A percentile compares a stretch with the other conserved stretches of the same genome.
Conservation (phyloP, 1,284 basidiomycete genomes). For the Binderoboletus segoi region DNA sequence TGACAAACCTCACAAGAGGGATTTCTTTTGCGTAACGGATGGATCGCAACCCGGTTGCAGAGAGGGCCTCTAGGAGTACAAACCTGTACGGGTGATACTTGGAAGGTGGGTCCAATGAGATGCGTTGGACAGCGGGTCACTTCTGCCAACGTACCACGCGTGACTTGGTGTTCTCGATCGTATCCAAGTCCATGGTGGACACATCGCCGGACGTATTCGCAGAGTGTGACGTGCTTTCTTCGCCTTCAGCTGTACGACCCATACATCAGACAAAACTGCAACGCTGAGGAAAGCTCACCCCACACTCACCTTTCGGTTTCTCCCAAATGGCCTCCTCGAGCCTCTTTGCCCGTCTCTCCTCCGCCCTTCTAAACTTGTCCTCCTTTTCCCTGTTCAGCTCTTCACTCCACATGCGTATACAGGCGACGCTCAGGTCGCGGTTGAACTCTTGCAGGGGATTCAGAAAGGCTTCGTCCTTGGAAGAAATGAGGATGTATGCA, state of each 20-base stretch:
- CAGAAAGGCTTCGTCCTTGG: constrained; percentile 83
- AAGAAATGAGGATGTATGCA: constrained; percentile 79
- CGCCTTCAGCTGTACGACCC: constrained; percentile 1
- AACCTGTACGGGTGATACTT: constrained; percentile 68
- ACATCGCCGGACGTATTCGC: background rate
- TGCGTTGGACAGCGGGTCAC: background rate
- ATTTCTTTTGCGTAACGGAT: constrained; percentile 99
- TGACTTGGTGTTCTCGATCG: constrained; percentile 11
- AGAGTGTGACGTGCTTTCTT: constrained; percentile 1
- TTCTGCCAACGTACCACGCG: constrained; percentile 25
- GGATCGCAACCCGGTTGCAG: constrained; percentile 92
- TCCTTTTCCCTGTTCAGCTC: constrained; percentile 69
- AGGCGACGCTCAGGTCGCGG: constrained; percentile 89
- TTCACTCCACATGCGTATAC: constrained; percentile 86
- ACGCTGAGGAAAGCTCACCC: constrained; percentile 22
- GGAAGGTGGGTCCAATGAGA: constrained; percentile 8
- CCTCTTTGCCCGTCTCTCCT: constrained; percentile 40
- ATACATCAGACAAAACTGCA: background rate
- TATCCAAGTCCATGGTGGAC: constrained; percentile 2
- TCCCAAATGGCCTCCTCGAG: constrained; percentile 30
- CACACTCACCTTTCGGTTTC: constrained; percentile 18
- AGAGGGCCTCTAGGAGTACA: constrained; percentile 91
- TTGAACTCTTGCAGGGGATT: constrained; percentile 99
- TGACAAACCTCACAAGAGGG: constrained; percentile 76
- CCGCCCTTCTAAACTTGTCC: constrained; percentile 55